Evolutionary conservation across 176 grass and related monocot genomes (phyloP), one percentile per base, ranked within the genome.

Genomic region (Pontederia crassipes): DNA sequence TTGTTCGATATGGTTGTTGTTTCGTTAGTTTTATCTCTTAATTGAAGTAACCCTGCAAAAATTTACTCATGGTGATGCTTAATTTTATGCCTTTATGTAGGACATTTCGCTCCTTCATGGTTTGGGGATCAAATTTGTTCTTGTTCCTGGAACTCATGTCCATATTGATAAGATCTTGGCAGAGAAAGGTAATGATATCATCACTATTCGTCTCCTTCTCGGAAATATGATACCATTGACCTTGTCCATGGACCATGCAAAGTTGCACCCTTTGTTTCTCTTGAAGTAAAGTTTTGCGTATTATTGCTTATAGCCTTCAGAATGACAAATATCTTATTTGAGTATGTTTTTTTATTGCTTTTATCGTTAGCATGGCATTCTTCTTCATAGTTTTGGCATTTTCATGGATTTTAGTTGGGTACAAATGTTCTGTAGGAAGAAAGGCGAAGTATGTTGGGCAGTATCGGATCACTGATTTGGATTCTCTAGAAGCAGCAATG

Each of bases 101-200:
- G 91, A 95, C 78, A 90, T 95, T 66, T 95, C 91, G 15, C 82
- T 95, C 48, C 91, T 95, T 61, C 91, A 95, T 72, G 91, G 91
- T 63, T 75, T 95, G 68, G 91, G 91, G 54, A 90, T 96, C 72
- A 96, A 87, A 62, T 96, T 96, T 79, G 80, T 96, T 59, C 76
- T 96, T 65, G 91, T 96, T 78, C 91, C 91, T 70, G 86, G 91
- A 77, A 90, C 86, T 27, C 82, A 86, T 81, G 86, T 90, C 73
- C 86, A 90, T 55, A 96, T 96, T 52, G 91, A 96, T 80, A 96
- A 90, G 71, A 62, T 90, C 17, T 77, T 96, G 75, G 74, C 84
- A 55, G 78, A 96, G 62, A 90, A 80, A 87, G 91, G 81, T 89
- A 49, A 61, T 67, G 32, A 54, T 16, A 24, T 71, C 60, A 69